Conservation (phyloP, 495 filamentous ascomycete species). For the Penicillium soppii region DNA sequence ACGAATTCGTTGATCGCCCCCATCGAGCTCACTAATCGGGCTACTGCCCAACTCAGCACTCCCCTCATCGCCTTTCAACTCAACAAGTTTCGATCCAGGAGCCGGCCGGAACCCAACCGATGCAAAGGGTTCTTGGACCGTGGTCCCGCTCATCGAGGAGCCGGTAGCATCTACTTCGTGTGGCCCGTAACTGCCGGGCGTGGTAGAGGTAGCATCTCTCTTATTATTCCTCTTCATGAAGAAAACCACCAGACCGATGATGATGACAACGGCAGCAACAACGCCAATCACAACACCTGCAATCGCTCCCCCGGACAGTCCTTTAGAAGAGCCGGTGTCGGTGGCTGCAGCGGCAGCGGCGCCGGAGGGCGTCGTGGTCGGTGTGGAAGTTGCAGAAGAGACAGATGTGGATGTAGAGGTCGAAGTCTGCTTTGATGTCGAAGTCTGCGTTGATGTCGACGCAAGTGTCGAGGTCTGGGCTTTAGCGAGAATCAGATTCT, state of each 20-base stretch:
- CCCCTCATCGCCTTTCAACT: constrained; percentile 4
- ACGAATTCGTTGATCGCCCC: neutral
- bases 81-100: constrained; percentile 12
- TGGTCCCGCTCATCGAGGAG: neutral
- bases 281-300: constrained; percentile 16
- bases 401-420: neutral
- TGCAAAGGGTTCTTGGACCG: neutral
- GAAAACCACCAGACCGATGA: constrained; percentile 5
- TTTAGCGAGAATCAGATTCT: neutral
- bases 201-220: neutral
- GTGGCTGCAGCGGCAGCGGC: neutral
- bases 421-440: neutral
- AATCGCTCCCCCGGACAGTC: constrained; percentile 10
- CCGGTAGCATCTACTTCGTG: constrained; percentile 4
- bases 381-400: neutral
- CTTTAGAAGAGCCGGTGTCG: neutral
- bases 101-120: constrained; percentile 5
- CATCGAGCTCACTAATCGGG: constrained; percentile 12
- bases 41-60: constrained; percentile 11
- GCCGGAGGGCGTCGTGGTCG: neutral
- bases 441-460: neutral
- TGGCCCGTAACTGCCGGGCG: neutral
- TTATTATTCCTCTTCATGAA: constrained; percentile 6
- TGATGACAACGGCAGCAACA: constrained; percentile 1
- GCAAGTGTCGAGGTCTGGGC: neutral